A percentile compares a stretch with the other conserved stretches of the same genome.
Evolutionary conservation across 192 early-diverging fungal genomes (phyloP).

Genomic region (Coemansia sp.): DNA sequence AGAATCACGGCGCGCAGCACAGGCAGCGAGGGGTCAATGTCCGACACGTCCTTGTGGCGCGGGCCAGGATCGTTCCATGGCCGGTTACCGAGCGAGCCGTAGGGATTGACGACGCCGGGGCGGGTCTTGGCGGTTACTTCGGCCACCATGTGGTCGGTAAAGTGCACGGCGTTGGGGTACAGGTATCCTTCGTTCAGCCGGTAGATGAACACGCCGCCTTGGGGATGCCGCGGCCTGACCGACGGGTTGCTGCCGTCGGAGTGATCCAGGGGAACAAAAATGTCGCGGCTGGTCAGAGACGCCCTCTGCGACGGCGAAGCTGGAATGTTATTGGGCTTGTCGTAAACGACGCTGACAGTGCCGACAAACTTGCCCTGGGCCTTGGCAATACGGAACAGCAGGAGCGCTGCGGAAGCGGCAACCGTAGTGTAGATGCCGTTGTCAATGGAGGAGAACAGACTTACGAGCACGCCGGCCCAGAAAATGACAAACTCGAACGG

Average conservation of each 20-base stretch:
- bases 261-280: conserved; percentile 65
- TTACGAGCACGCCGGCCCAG: conserved; percentile 52
- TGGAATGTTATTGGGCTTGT: conserved; percentile 5
- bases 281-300: conserved; percentile 39
- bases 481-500: conserved; percentile 47
- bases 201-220: conserved; percentile 43
- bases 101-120: conserved; percentile 41
- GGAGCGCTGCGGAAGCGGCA: conserved; percentile 60
- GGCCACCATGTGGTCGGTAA: conserved; percentile 51
- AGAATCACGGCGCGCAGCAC: conserved; percentile 68
- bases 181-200: conserved; percentile 47
- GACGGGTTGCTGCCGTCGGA: conserved; percentile 35
- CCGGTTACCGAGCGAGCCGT: conserved; percentile 46
- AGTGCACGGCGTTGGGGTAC: conserved; percentile 50
- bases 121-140: conserved; percentile 49
- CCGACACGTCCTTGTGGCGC: conserved; percentile 38
- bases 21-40: conserved; percentile 46
- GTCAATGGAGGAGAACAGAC: conserved; percentile 58
- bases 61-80: conserved; percentile 58
- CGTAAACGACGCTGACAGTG: conserved; percentile 31
- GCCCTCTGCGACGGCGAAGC: neutral
- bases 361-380: conserved; percentile 46
- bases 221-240: conserved; percentile 20
- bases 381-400: conserved; percentile 74
- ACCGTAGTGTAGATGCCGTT: conserved; percentile 78